Evolutionary conservation across 148 eudicot genomes (phyloP).

Genomic region (Pouteria glomerata): DNA sequence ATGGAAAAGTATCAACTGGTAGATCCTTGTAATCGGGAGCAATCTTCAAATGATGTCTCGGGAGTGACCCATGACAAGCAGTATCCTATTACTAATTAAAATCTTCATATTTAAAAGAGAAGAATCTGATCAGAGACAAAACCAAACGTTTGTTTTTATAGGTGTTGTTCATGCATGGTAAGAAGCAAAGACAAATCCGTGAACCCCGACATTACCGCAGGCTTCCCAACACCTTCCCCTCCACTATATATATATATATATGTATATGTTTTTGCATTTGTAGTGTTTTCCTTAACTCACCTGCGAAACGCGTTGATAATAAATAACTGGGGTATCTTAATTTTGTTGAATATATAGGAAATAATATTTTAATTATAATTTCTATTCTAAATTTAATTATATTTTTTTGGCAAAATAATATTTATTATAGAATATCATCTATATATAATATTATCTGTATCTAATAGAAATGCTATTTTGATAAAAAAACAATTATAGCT

Average conservation of each 20-base stretch:
- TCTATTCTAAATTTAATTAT: too few species aligned
- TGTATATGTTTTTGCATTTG: not conserved
- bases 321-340: not conserved
- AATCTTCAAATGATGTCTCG: not conserved
- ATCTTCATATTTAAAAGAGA: too few species aligned
- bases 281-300: not conserved
- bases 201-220: constrained; percentile 8
- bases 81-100: not conserved
- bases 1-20: not conserved
- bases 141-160: not conserved
- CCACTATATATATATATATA: not conserved
- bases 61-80: not conserved
- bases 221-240: constrained; percentile 4
- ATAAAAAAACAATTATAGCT: too few species aligned
- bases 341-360: not conserved
- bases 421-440: too few species aligned
- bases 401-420: not conserved
- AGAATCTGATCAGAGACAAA: constrained; percentile 7
- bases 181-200: constrained; percentile 9
- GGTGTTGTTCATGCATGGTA: constrained; percentile 2
- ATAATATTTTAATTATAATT: too few species aligned
- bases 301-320: not conserved
- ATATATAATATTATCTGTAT: too few species aligned
- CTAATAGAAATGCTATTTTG: too few species aligned
- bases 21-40: not conserved